Evolutionary conservation across 495 filamentous ascomycete species (phyloP).

Genomic region (Sphaerosporella brunnea): DNA sequence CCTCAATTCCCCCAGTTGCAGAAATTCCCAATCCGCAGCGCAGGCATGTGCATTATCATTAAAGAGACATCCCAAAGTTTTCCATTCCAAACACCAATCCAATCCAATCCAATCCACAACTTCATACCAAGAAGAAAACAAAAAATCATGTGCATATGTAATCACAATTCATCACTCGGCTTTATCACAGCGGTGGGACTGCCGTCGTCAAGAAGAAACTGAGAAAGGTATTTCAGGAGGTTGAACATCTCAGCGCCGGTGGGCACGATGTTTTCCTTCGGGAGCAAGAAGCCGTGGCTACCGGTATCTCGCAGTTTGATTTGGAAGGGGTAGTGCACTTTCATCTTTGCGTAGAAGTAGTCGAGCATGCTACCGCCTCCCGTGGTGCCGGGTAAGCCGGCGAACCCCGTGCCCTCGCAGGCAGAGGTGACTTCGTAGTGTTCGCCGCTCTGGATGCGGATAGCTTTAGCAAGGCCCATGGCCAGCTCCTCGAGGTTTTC

Average conservation of each 20-base stretch:
- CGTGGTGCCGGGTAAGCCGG: constrained; percentile 19
- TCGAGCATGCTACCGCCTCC: constrained; percentile 78
- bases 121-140: no score
- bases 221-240: constrained; percentile 62
- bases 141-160: no score
- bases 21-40: no score
- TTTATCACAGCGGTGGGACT: constrained; percentile 7
- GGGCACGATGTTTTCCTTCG: constrained; percentile 70
- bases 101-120: no score
- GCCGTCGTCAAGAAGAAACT: constrained; percentile 41
- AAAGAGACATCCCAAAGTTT: no score
- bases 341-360: constrained; percentile 84
- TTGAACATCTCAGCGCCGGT: constrained; percentile 74
- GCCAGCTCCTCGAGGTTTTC: constrained; percentile 86
- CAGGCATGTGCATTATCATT: no score
- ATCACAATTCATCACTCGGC: constrained; percentile 1
- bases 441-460: constrained; percentile 56
- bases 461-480: constrained; percentile 76
- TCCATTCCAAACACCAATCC: no score
- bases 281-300: constrained; percentile 83
- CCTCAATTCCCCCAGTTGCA: no score
- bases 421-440: constrained; percentile 67
- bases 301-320: constrained; percentile 90
- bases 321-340: constrained; percentile 74
- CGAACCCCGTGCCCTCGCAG: constrained; percentile 55